These are phyloP conservation scores for Bipolaris cookei DNA, from an alignment of 2,329 filamentous ascomycete species.

Conservation along the genomic window DNA sequence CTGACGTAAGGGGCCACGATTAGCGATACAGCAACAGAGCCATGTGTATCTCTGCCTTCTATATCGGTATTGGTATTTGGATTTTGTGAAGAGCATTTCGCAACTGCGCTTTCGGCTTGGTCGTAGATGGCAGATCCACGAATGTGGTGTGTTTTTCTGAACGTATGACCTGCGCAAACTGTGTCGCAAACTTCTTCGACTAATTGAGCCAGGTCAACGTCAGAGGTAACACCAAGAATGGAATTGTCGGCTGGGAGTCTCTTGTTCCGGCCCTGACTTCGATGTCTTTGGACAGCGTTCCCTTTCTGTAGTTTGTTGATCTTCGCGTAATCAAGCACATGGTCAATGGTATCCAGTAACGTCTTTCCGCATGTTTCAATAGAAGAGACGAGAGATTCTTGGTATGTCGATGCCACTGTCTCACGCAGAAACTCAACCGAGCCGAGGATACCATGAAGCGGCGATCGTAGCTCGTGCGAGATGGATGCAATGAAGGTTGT, in stretches of 20 bases:
- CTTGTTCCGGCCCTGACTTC: conserved; percentile 29
- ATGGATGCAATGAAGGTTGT: conserved; percentile 53
- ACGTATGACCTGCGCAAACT: conserved; percentile 58
- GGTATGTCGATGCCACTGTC: conserved; percentile 37
- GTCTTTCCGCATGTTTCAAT: conserved; percentile 49
- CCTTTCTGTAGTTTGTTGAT: conserved; percentile 45
- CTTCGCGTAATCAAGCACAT: conserved; percentile 48
- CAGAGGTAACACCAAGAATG: conserved; percentile 39
- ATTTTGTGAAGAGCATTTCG: conserved; percentile 21
- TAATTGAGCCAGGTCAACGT: conserved; percentile 39
- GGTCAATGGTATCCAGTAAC: conserved; percentile 50
- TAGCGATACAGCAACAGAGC: conserved; percentile 37
- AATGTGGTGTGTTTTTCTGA: conserved; percentile 40
- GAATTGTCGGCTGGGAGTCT: conserved; percentile 37
- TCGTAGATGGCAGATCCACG: conserved; percentile 34
- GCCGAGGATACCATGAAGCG: conserved; percentile 66
- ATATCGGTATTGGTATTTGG: conserved; percentile 7
- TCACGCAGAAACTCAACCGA: conserved; percentile 44
- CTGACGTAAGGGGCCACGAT: conserved; percentile 38
- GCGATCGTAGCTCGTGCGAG: conserved; percentile 60
- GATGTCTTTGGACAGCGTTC: conserved; percentile 25
- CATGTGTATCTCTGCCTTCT: conserved; percentile 27
- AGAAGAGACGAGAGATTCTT: conserved; percentile 51
- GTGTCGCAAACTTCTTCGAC: conserved; percentile 63
- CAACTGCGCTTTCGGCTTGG: conserved; percentile 23